A percentile compares a stretch with the other conserved stretches of the same genome.
phyloP scores from a whole-genome alignment of 2,329 filamentous ascomycete genomes.

The Trichoderma brevicompactum region DNA sequence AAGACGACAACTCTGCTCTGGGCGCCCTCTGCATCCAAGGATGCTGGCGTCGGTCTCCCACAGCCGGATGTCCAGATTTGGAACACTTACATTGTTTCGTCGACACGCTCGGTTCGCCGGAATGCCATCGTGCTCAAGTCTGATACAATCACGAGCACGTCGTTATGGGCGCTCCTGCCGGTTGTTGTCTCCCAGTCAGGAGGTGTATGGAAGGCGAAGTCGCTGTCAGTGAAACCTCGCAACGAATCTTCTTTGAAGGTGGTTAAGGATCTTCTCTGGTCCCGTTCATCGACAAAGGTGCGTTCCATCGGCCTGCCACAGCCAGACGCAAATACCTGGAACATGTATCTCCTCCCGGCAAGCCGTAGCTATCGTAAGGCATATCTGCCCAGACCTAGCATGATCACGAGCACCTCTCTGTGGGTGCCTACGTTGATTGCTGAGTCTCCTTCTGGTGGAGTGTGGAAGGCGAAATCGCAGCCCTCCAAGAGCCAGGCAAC shows the following conservation, averaged over 20 bases:
- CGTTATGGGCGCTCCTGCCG: conserved; percentile 41
- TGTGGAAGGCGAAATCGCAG: conserved; percentile 8
- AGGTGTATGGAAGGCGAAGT: conserved; percentile 5
- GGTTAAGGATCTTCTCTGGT: not conserved
- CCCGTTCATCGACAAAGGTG: not conserved
- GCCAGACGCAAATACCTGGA: conserved; percentile 9
- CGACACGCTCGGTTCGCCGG: not conserved
- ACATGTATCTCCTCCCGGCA: conserved; percentile 5
- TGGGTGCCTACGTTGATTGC: conserved; percentile 36
- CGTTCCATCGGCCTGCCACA: conserved; percentile 2
- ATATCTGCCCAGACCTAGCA: conserved; percentile 34
- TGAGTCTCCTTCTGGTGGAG: not conserved
- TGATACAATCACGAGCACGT: conserved; percentile 43
- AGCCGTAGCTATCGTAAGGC: not conserved
- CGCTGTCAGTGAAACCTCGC: not conserved
- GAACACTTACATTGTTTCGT: conserved; percentile 4
- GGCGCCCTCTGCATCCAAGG: not conserved
- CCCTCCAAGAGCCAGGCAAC: not conserved
- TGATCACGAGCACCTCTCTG: conserved; percentile 45
- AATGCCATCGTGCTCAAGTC: conserved; percentile 33
- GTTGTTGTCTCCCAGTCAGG: not conserved
- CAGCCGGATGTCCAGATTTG: conserved; percentile 21
- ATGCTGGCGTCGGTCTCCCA: not conserved
- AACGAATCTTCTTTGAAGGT: not conserved
- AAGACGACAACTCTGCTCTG: conserved; percentile 10